Evolutionary conservation across 768 basidiomycete genomes (phyloP).

Genomic region (Suillus variegatus): DNA sequence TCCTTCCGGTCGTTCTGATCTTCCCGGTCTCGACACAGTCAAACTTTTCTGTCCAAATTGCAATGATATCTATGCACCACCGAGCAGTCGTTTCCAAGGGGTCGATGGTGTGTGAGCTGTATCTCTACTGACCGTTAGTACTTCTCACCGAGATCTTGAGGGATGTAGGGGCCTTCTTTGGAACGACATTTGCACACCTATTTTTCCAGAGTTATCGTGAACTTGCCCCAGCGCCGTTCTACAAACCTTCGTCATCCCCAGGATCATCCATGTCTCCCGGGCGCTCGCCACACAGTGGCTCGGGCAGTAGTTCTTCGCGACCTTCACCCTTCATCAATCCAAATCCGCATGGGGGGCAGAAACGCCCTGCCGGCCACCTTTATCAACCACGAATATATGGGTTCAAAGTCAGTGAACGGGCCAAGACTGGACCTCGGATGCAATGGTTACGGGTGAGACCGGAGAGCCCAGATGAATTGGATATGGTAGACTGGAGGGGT

Average conservation of each 20-base stretch:
- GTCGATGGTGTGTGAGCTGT: conserved; percentile 76
- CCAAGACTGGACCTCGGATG: conserved; percentile 95
- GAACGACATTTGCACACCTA: conserved; percentile 96
- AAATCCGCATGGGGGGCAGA: conserved; percentile 87
- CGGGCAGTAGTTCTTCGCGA: conserved; percentile 49
- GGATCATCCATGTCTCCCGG: conserved; percentile 56
- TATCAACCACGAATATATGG: conserved; percentile 95
- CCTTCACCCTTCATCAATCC: conserved; percentile 78
- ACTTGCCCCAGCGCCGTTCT: conserved; percentile 92
- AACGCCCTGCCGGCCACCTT: conserved; percentile 81
- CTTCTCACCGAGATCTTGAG: conserved; percentile 17
- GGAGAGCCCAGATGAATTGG: conserved; percentile 75
- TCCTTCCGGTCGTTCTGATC: conserved; percentile 93
- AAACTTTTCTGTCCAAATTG: conserved; percentile 98
- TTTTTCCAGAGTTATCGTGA: conserved; percentile 99
- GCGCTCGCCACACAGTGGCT: conserved; percentile 51
- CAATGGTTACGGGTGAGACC: conserved; percentile 92
- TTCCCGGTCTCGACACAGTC: conserved; percentile 96
- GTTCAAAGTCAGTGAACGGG: conserved; percentile 94
- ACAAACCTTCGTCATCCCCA: conserved; percentile 65
- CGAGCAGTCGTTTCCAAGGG: conserved; percentile 92
- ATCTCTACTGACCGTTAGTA: conserved; percentile 11
- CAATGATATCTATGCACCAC: conserved; percentile 94
- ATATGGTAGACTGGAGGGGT: conserved; percentile 88
- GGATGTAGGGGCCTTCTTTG: conserved; percentile 91